Evolutionary conservation across 2,329 filamentous ascomycete species (phyloP).

Genomic region (Diaporthe batatas): DNA sequence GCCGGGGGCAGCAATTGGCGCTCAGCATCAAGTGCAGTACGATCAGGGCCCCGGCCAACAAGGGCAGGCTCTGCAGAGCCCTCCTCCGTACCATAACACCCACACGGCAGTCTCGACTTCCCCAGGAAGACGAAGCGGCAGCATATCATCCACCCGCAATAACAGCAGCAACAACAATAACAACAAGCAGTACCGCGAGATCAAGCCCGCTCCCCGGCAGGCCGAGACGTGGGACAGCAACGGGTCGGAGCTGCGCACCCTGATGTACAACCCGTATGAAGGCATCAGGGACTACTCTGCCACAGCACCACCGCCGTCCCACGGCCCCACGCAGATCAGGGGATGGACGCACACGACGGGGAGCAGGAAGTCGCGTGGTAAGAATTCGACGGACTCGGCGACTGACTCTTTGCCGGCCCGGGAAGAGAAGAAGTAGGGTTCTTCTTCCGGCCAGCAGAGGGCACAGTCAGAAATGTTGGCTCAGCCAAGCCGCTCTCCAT

Average conservation of each 20-base stretch:
- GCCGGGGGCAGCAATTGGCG: constrained; percentile 13
- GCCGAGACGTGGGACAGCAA: constrained; percentile 61
- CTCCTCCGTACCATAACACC: constrained; percentile 37
- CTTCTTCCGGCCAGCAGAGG: constrained; percentile 38
- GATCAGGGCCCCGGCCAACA: constrained; percentile 33
- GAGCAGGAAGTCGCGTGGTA: constrained; percentile 51
- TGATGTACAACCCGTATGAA: constrained; percentile 66
- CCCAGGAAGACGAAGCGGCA: constrained; percentile 48
- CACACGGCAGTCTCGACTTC: constrained; percentile 48
- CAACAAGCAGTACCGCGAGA: constrained; percentile 64
- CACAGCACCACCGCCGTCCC: constrained; percentile 67
- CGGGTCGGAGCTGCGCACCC: constrained; percentile 67
- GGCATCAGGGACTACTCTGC: constrained; percentile 71
- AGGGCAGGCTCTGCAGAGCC: constrained; percentile 38
- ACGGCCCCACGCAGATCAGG: constrained; percentile 68
- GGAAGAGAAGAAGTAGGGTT: constrained; percentile 42
- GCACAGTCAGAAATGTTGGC: not conserved
- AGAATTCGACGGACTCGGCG: constrained; percentile 44
- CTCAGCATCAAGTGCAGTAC: constrained; percentile 25
- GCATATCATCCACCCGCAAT: constrained; percentile 49
- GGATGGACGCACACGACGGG: constrained; percentile 67
- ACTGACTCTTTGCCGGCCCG: constrained; percentile 41
- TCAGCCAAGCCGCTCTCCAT: not conserved
- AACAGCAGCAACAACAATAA: constrained; percentile 31
- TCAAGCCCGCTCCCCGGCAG: constrained; percentile 69